These are phyloP conservation scores for Pythium dissotocum DNA, from an alignment of 352 stramenopile species.

Conservation along the genomic window DNA sequence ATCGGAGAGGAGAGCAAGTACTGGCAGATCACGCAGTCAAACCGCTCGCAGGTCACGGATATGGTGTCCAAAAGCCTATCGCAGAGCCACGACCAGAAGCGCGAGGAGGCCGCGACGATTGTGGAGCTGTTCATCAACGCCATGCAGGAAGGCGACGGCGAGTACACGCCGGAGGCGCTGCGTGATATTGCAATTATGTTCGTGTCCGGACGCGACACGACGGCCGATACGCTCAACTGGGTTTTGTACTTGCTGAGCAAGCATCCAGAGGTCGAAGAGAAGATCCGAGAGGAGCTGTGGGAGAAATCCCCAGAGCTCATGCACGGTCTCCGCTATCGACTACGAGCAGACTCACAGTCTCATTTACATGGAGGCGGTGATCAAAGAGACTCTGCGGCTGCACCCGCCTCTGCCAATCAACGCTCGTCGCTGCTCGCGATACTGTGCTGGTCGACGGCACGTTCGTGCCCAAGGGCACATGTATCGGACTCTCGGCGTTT, in stretches of 20 bases:
- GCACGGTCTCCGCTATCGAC: conserved; percentile 1
- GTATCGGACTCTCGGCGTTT: conserved; percentile 31
- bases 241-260: conserved; percentile 38
- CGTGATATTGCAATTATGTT: conserved; percentile 52
- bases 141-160: conserved; percentile 18
- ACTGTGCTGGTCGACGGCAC: conserved; percentile 41
- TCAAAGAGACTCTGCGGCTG: conserved; percentile 43
- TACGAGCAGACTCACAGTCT: conserved; percentile 19
- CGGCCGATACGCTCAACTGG: conserved; percentile 47
- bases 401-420: conserved; percentile 36
- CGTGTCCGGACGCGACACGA: conserved; percentile 52
- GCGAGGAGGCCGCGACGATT: conserved; percentile 17
- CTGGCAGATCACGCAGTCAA: conserved; percentile 6
- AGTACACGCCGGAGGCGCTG: conserved; percentile 28
- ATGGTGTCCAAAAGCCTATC: conserved; percentile 19
- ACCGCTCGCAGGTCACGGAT: conserved; percentile 13
- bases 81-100: not conserved
- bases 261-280: conserved; percentile 39
- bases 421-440: conserved; percentile 28
- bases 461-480: conserved; percentile 30
- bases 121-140: conserved; percentile 28
- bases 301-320: conserved; percentile 25
- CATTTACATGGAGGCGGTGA: conserved; percentile 30
- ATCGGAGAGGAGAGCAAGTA: conserved; percentile 17
- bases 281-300: conserved; percentile 32